phyloP scores from a whole-genome alignment of 345 rosid genomes.

The Rhizophora mangle region DNA sequence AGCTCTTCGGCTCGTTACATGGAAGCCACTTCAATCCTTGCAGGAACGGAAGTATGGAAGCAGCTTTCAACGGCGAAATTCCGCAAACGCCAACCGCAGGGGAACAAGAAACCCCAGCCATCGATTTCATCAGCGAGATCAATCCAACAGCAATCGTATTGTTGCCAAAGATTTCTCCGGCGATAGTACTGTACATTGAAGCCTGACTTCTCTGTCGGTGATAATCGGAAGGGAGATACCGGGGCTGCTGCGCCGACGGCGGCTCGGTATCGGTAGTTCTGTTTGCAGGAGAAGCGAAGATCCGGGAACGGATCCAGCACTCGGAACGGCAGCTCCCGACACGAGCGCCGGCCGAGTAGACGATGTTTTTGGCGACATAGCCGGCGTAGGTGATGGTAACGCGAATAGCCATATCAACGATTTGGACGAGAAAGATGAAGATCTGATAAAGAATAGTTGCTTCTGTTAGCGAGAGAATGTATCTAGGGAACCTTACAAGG shows the following conservation, averaged over 20 bases:
- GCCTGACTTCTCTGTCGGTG: slow-evolving; percentile 9
- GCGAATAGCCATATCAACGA: slow-evolving; percentile 64
- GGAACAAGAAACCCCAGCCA: slow-evolving; percentile 36
- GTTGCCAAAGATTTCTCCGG: slow-evolving; percentile 43
- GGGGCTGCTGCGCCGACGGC: slow-evolving; percentile 12
- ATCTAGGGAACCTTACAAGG: slow-evolving; percentile 29
- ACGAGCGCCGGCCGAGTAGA: slow-evolving; percentile 50
- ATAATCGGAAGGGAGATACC: slow-evolving; percentile 15
- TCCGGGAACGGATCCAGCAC: slow-evolving; percentile 47
- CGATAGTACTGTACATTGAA: slow-evolving; percentile 41
- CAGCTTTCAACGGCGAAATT: slow-evolving; percentile 53
- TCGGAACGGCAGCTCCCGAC: slow-evolving; percentile 49
- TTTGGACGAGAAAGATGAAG: slow-evolving; percentile 35
- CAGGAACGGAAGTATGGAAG: slow-evolving; percentile 60
- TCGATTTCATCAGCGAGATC: slow-evolving; percentile 53
- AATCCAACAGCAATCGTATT: slow-evolving; percentile 48
- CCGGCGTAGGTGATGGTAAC: slow-evolving; percentile 63
- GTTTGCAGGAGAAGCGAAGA: slow-evolving; percentile 23
- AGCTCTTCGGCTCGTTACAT: slow-evolving; percentile 46
- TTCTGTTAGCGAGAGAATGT: slow-evolving; percentile 9
- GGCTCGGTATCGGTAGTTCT: slow-evolving; percentile 47
- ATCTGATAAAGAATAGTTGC: slow-evolving; percentile 17
- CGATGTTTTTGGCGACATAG: slow-evolving; percentile 53
- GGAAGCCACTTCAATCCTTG: slow-evolving; percentile 81
- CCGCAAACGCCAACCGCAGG: slow-evolving; percentile 34